Evolutionary conservation across 805 yeast genomes (phyloP).

Genomic region (Henningerozyma blattae): DNA sequence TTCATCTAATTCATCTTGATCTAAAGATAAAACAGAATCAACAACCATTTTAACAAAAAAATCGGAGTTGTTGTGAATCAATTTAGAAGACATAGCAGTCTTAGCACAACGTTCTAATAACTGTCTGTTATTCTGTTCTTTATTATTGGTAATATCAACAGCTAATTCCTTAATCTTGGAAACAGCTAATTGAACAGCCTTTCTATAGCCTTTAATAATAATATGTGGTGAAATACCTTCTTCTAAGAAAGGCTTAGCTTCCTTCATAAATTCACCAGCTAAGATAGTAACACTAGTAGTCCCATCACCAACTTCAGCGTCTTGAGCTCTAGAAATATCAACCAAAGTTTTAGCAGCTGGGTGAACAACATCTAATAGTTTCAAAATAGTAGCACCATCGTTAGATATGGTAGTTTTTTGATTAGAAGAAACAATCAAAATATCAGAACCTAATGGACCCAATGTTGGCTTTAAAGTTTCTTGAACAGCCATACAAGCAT

Average conservation of each 20-base stretch:
- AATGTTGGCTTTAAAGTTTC: slow-evolving; percentile 89
- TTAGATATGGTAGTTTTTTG: slow-evolving; percentile 93
- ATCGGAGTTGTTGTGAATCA: slow-evolving; percentile 75
- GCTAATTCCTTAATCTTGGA: slow-evolving; percentile 63
- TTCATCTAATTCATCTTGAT: slow-evolving; percentile 77
- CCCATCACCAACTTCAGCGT: slow-evolving; percentile 98
- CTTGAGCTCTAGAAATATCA: slow-evolving; percentile 91
- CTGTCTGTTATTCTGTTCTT: slow-evolving; percentile 46
- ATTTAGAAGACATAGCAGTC: slow-evolving; percentile 94
- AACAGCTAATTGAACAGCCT: slow-evolving; percentile 69
- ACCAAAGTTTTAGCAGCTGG: slow-evolving; percentile 97
- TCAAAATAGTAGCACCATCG: slow-evolving; percentile 95
- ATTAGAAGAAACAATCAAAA: slow-evolving; percentile 68
- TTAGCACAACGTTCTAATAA: slow-evolving; percentile 84
- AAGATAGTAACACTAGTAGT: slow-evolving; percentile 90
- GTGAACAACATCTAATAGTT: slow-evolving; percentile 86
- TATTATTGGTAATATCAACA: slow-evolving; percentile 47
- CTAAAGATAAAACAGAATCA: slow-evolving; percentile 83
- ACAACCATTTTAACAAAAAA: slow-evolving; percentile 96
- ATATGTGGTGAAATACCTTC: slow-evolving; percentile 92
- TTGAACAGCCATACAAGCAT: slow-evolving; percentile 95
- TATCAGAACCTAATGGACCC: slow-evolving; percentile 97
- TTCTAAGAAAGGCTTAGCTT: slow-evolving; percentile 81
- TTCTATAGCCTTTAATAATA: slow-evolving; percentile 77
- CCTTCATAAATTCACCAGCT: slow-evolving; percentile 91